Evolutionary conservation across 176 grass and related monocot species (phyloP).

Genomic region (Secale cereale): DNA sequence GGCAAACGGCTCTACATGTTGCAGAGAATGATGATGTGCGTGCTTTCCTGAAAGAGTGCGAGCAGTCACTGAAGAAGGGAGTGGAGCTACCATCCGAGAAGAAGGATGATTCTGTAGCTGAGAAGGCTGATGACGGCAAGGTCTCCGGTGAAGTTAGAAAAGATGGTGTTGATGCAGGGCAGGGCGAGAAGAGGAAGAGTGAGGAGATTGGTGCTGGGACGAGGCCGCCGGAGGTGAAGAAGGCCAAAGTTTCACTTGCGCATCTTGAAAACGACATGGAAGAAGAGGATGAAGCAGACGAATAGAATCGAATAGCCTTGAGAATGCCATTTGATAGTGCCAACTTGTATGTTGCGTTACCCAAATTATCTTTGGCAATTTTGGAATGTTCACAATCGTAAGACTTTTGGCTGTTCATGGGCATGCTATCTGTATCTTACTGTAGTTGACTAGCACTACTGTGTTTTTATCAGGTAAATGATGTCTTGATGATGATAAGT

Average conservation of each 20-base stretch:
- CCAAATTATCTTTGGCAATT: not conserved
- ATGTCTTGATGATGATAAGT: not conserved
- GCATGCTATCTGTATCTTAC: not conserved
- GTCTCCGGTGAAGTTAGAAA: constrained; percentile 22
- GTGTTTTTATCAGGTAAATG: not conserved
- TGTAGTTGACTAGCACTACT: not conserved
- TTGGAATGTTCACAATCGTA: not conserved
- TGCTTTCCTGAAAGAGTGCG: constrained; percentile 56
- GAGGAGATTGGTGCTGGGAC: constrained; percentile 21
- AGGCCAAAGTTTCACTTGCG: constrained; percentile 71
- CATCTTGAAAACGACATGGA: constrained; percentile 77
- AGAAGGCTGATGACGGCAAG: constrained; percentile 23
- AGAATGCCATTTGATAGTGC: not conserved
- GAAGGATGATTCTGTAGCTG: constrained; percentile 27
- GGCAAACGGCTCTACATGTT: constrained; percentile 75
- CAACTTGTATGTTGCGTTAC: not conserved
- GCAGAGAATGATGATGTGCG: constrained; percentile 73
- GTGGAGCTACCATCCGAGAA: constrained; percentile 29
- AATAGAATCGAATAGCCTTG: constrained; percentile 2
- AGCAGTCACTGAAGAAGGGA: constrained; percentile 53
- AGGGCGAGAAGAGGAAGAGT: constrained; percentile 59
- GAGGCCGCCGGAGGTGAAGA: constrained; percentile 35
- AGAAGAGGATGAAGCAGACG: constrained; percentile 46
- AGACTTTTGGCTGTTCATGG: not conserved
- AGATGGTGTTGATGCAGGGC: constrained; percentile 30